These are phyloP conservation scores for Adenanthera pavonina DNA, from an alignment of 306 rosid genomes.

Conservation along the genomic window DNA sequence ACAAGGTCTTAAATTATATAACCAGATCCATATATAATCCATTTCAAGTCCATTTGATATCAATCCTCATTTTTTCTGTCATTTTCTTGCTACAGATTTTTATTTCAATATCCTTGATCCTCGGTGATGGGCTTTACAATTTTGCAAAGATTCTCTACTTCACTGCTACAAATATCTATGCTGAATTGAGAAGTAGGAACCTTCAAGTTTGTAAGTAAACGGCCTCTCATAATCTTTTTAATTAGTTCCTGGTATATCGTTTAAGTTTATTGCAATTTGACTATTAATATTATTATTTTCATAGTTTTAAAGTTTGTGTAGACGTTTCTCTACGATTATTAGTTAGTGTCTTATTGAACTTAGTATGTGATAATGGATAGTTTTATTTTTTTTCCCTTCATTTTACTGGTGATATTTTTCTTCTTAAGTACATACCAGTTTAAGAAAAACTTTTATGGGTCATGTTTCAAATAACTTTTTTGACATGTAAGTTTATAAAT, in stretches of 20 bases:
- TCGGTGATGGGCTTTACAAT: slow-evolving; percentile 96
- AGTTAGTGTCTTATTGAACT: no score
- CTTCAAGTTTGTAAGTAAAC: slow-evolving; percentile 57
- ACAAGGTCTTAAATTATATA: slow-evolving; percentile 60
- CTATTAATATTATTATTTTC: no score
- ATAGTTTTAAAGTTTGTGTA: no score
- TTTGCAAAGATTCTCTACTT: slow-evolving; percentile 78
- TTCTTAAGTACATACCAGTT: no score
- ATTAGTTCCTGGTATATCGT: background rate
- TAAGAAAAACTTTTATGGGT: no score
- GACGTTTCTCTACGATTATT: no score
- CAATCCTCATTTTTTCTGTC: slow-evolving; percentile 30
- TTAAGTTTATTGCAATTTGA: no score
- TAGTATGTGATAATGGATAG: no score
- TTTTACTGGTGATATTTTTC: no score
- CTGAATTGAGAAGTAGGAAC: slow-evolving; percentile 54
- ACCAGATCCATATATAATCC: background rate
- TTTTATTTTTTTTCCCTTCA: no score
- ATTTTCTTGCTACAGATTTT: slow-evolving; percentile 70
- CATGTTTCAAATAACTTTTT: no score
- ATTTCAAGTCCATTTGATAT: slow-evolving; percentile 25
- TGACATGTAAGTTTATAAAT: no score
- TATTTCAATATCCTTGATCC: slow-evolving; percentile 86
- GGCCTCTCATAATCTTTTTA: background rate
- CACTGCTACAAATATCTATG: slow-evolving; percentile 62